These are phyloP conservation scores for Mycena haematopus DNA, from an alignment of 768 basidiomycete species.

Conservation along the genomic window DNA sequence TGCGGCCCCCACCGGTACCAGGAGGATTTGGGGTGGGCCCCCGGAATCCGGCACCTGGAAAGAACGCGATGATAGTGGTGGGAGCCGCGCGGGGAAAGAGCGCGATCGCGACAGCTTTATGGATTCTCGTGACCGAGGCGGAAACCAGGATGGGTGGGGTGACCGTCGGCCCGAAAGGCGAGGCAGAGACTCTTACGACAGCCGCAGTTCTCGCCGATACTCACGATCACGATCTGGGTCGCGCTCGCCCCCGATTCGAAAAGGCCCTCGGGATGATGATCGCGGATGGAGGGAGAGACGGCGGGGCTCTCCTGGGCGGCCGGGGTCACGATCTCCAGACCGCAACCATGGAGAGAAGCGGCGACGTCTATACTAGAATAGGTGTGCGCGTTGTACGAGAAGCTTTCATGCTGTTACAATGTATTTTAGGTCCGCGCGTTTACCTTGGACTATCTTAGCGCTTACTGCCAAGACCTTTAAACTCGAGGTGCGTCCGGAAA, in stretches of 20 bases:
- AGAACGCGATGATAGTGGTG: slow-evolving; percentile 31
- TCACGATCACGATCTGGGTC: slow-evolving; percentile 34
- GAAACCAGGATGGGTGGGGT: slow-evolving; percentile 35
- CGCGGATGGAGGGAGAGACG: slow-evolving; percentile 36
- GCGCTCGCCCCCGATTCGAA: slow-evolving; percentile 37
- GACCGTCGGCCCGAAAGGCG: slow-evolving; percentile 34
- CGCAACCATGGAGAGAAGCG: slow-evolving; percentile 54
- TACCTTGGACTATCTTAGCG: slow-evolving; percentile 12
- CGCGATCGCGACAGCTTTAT: slow-evolving; percentile 24
- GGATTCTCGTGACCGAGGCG: slow-evolving; percentile 31
- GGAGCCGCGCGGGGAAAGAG: slow-evolving; percentile 29
- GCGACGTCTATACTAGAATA: slow-evolving; percentile 56
- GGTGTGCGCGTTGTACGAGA: slow-evolving; percentile 28
- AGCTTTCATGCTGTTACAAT: slow-evolving; percentile 23
- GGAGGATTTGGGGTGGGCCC: slow-evolving; percentile 40
- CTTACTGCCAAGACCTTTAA: slow-evolving; percentile 12
- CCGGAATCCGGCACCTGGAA: slow-evolving; percentile 45
- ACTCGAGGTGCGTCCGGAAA: neutral
- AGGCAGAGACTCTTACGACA: slow-evolving; percentile 34
- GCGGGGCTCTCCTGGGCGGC: slow-evolving; percentile 41
- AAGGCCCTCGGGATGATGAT: slow-evolving; percentile 31
- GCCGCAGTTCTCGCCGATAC: slow-evolving; percentile 33
- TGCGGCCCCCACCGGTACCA: slow-evolving; percentile 38
- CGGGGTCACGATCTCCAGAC: slow-evolving; percentile 24
- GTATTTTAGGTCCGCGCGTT: slow-evolving; percentile 29